Conservation (phyloP, 2,329 filamentous ascomycete genomes). For the Bertia moriformis region DNA sequence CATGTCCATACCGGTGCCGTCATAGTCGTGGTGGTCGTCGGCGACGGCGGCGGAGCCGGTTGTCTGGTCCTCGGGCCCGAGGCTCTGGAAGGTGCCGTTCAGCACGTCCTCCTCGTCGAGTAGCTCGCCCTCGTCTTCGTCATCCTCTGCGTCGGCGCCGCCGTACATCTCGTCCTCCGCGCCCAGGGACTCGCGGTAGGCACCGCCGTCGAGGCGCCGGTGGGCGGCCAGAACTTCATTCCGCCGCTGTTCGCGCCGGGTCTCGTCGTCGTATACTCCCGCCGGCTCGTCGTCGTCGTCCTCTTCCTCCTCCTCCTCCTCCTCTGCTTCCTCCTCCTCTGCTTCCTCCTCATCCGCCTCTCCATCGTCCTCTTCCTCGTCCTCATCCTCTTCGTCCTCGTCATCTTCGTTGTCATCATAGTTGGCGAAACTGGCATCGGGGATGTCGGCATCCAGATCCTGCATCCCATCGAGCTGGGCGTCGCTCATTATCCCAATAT, state of each 20-base stretch:
- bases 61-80: too few species aligned
- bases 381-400: slow-evolving; percentile 3
- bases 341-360: slow-evolving; percentile 17
- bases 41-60: slow-evolving; percentile 9
- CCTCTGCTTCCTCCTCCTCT: slow-evolving; percentile 21
- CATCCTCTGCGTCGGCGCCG: slow-evolving; percentile 35
- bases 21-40: slow-evolving; percentile 13
- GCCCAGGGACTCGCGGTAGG: slow-evolving; percentile 29
- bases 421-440: slow-evolving; percentile 2
- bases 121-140: slow-evolving; percentile 40
- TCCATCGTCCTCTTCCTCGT: slow-evolving; percentile 22
- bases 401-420: slow-evolving; percentile 6
- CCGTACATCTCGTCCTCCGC: slow-evolving; percentile 35
- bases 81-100: slow-evolving; percentile 11
- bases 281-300: slow-evolving; percentile 12
- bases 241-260: slow-evolving; percentile 25
- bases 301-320: slow-evolving; percentile 17
- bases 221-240: slow-evolving; percentile 31
- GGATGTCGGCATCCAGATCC: background rate
- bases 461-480: background rate
- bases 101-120: slow-evolving; percentile 47
- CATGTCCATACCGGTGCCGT: slow-evolving; percentile 48
- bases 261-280: slow-evolving; percentile 10
- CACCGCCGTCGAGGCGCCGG: slow-evolving; percentile 40
- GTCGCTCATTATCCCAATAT: slow-evolving; percentile 8